These are phyloP conservation scores for Trichophyton rubrum DNA, from an alignment of 2,329 filamentous ascomycete genomes.

Conservation along the genomic window DNA sequence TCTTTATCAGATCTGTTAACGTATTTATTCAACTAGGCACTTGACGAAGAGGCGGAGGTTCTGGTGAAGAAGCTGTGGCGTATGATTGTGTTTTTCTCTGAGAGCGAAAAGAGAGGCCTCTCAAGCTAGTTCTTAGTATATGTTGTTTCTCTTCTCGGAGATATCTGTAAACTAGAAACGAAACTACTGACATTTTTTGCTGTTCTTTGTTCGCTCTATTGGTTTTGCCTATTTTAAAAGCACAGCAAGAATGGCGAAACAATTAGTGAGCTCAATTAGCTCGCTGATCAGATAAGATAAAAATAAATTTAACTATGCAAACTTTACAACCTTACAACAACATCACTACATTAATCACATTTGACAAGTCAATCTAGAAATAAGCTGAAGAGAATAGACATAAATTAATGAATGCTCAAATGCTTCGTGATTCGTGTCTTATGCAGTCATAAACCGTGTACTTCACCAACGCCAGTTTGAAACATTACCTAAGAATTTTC, in stretches of 20 bases:
- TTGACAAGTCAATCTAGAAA: not conserved
- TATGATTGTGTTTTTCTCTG: constrained; percentile 96
- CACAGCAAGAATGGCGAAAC: too few species aligned
- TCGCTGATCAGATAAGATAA: too few species aligned
- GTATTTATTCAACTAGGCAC: constrained; percentile 41
- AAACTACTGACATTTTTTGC: not conserved
- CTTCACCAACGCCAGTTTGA: not conserved
- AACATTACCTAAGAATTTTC: not conserved
- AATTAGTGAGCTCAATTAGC: too few species aligned
- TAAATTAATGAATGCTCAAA: not conserved
- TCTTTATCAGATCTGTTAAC: constrained; percentile 22
- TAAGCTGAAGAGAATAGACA: not conserved
- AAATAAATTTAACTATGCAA: not conserved
- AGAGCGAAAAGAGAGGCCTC: constrained; percentile 81
- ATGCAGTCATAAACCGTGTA: not conserved
- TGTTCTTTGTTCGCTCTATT: not conserved
- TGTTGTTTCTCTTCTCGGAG: not conserved
- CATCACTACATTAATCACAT: not conserved
- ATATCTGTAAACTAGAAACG: not conserved
- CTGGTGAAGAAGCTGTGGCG: constrained; percentile 95
- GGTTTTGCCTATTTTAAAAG: too few species aligned
- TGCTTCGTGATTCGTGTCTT: not conserved
- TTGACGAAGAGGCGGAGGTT: constrained; percentile 89
- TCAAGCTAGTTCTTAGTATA: not conserved
- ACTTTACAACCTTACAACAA: not conserved